Percentiles rank a stretch among this genome's conserved stretches.
Evolutionary conservation across 306 rosid genomes (phyloP).

Genomic region (Rosa rugosa): DNA sequence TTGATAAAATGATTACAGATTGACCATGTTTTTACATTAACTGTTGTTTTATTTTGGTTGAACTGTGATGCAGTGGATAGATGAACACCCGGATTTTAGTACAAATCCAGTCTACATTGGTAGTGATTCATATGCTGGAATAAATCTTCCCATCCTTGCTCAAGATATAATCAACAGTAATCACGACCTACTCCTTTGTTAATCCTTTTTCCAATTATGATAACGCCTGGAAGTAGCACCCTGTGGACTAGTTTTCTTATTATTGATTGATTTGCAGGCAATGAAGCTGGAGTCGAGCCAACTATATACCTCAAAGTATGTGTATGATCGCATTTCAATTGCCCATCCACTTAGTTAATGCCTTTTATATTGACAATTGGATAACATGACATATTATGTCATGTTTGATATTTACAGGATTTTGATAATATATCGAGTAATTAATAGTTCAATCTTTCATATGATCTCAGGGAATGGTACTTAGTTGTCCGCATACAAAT

Average conservation of each 20-base stretch:
- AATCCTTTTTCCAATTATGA: background rate
- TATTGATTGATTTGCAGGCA: slow-evolving; percentile 19
- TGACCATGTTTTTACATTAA: background rate
- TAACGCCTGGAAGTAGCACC: background rate
- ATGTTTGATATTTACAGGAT: background rate
- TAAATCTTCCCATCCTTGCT: slow-evolving; percentile 26
- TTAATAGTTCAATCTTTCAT: background rate
- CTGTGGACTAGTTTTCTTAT: background rate
- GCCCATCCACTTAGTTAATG: background rate
- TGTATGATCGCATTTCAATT: background rate
- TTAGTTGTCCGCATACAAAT: slow-evolving; percentile 29
- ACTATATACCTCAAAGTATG: slow-evolving; percentile 27
- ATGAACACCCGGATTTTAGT: slow-evolving; percentile 18
- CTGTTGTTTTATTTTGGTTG: background rate
- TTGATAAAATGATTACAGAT: background rate
- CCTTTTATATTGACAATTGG: background rate
- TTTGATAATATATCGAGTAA: background rate
- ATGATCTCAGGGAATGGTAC: slow-evolving; percentile 11
- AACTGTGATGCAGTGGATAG: slow-evolving; percentile 22
- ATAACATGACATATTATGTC: background rate
- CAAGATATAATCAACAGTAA: slow-evolving; percentile 27
- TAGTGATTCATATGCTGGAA: slow-evolving; percentile 33
- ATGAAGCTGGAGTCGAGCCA: slow-evolving; percentile 26
- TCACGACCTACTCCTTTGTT: background rate
- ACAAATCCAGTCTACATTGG: slow-evolving; percentile 25